These are phyloP conservation scores for Nyctanthes arbortristis DNA, from an alignment of 257 asterid genomes.

Conservation along the genomic window DNA sequence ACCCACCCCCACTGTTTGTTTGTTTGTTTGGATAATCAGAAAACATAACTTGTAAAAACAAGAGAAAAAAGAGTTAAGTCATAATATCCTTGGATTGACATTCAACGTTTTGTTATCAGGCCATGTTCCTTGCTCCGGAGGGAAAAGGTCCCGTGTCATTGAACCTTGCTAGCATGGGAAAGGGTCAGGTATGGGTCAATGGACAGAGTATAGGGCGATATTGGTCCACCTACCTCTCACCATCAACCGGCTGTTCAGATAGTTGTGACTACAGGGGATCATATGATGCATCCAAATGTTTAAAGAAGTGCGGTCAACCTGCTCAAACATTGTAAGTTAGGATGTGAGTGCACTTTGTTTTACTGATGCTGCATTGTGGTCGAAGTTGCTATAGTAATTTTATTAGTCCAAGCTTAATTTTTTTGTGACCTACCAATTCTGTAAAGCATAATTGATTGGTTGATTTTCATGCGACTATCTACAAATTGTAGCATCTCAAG, in stretches of 20 bases:
- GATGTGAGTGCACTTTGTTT: neutral
- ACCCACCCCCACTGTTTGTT: neutral
- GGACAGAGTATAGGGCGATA: slow-evolving; percentile 69
- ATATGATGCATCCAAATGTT: slow-evolving; percentile 60
- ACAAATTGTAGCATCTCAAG: neutral
- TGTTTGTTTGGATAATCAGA: neutral
- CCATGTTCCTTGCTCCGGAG: slow-evolving; percentile 52
- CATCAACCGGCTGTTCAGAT: slow-evolving; percentile 65
- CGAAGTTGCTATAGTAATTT: neutral
- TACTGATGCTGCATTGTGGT: neutral
- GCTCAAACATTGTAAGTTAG: slow-evolving; percentile 66
- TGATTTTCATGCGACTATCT: neutral
- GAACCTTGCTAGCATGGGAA: slow-evolving; percentile 74
- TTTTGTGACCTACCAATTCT: neutral
- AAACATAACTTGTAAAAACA: neutral
- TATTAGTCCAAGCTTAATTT: neutral
- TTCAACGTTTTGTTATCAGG: slow-evolving; percentile 34
- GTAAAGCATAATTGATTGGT: neutral
- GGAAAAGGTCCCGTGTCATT: slow-evolving; percentile 61
- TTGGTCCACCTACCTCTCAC: slow-evolving; percentile 75
- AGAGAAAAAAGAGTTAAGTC: neutral
- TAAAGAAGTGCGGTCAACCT: slow-evolving; percentile 78
- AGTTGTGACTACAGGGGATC: slow-evolving; percentile 76
- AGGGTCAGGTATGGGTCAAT: slow-evolving; percentile 80
- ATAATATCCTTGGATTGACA: slow-evolving; percentile 12